phyloP scores from a whole-genome alignment of 1,284 basidiomycete genomes.

The Porodaedalea pini region DNA sequence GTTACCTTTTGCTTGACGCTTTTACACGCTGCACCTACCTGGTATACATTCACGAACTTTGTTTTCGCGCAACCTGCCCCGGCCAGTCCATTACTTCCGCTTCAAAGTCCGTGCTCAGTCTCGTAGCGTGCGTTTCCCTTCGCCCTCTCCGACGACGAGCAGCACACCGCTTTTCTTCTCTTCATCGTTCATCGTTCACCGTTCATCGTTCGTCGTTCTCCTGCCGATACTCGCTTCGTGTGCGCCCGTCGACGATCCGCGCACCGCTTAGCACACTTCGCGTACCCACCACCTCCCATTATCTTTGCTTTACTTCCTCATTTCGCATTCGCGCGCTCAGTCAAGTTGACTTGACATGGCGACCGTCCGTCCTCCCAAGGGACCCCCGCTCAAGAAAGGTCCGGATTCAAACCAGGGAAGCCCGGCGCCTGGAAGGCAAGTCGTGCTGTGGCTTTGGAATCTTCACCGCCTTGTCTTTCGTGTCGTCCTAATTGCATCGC shows the following conservation, averaged over 20 bases:
- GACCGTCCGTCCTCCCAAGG: slow-evolving; percentile 18
- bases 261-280: not conserved
- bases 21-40: not conserved
- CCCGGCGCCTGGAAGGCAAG: slow-evolving; percentile 14
- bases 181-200: not conserved
- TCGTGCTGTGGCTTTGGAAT: not conserved
- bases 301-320: not conserved
- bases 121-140: not conserved
- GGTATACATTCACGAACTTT: slow-evolving; percentile 10
- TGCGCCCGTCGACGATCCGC: not conserved
- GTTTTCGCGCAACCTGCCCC: slow-evolving; percentile 16
- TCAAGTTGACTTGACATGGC: slow-evolving; percentile 18
- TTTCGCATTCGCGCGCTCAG: not conserved
- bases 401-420: slow-evolving; percentile 16
- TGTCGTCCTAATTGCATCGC: not conserved
- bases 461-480: not conserved
- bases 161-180: not conserved
- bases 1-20: slow-evolving; percentile 8
- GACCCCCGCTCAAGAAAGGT: slow-evolving; percentile 19
- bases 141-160: slow-evolving; percentile 8
- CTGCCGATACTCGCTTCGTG: not conserved
- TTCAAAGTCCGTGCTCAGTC: not conserved
- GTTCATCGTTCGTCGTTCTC: not conserved
- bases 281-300: slow-evolving; percentile 1
- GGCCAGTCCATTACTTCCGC: slow-evolving; percentile 14